Base-by-base conservation (phyloP, 208 protist species). In the Phytomonas sp. region DNA sequence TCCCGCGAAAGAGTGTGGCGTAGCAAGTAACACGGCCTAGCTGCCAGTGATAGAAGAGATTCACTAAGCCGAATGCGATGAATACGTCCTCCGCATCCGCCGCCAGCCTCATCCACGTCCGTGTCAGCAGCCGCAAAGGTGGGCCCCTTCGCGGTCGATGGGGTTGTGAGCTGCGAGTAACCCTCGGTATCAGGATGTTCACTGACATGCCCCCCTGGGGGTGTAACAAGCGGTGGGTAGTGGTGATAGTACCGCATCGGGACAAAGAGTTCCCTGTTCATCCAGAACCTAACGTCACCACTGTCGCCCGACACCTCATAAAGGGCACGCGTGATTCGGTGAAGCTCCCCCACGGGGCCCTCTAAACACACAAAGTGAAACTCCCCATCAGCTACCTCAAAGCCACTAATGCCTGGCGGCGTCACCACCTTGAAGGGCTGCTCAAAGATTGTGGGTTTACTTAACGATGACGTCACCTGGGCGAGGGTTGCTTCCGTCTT, bases 311-410 rank as follows among this genome's bases (percentile, higher is more conserved):
- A 62, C 0, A 56, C 46, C 67, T 68, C 79, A 30, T 83, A 59
- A 26, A 59, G 67, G 11, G 64, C 66, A 53, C 92, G 64, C 11
- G 40, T 46, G 2, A 93, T 63, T 26, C 73, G 78, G 60, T 94
- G 88, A 40, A 96, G 75, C 65, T 92, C 88, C 20, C 70, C 63
- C 53, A 90, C 79, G 13, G 85, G 82, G 13, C 85, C 91, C 73
- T 96, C 91, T 8, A 96, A 8, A 66, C 88, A 93, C 64, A 93
- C 76, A 56, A 94, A 70, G 13, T 88, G 80, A 67, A 78, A 40
- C 60, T 84, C 71, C 2, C 83, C 88, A 64, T 96, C 91, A 62
- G 88, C 80, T 30, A 96, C 82, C 73, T 96, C 91, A 67, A 96
- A 93, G 0, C 91, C 91, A 72, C 87, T 92, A 67, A 96, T 84